Percentiles rank a stretch among this genome's conserved stretches.
phyloP scores from a whole-genome alignment of 441 rosid genomes.

The Hypseocharis bilobata region DNA sequence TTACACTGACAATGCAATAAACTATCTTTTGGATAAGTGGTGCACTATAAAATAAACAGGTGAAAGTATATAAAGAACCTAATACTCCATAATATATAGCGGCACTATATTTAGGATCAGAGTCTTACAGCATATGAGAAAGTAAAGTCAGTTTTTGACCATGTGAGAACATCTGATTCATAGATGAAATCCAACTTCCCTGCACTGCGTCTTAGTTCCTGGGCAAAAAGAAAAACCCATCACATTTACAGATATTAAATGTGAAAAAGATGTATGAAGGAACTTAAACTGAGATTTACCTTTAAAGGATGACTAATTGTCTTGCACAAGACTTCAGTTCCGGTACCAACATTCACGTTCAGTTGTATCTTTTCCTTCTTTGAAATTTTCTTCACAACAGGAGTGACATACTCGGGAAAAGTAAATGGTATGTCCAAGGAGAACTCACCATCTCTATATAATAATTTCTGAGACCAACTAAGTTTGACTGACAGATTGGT shows the following conservation, averaged over 20 bases:
- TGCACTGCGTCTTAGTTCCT: constrained; percentile 54
- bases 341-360: constrained; percentile 60
- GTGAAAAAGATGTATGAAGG: constrained; percentile 9
- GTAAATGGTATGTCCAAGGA: constrained; percentile 57
- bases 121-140: constrained; percentile 65
- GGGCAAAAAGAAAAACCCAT: constrained; percentile 10
- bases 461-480: constrained; percentile 71
- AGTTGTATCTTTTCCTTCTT: constrained; percentile 67
- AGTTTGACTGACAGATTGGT: constrained; percentile 56
- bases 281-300: constrained; percentile 27
- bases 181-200: constrained; percentile 57
- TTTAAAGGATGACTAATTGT: constrained; percentile 72
- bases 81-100: not conserved
- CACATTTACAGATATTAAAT: constrained; percentile 8
- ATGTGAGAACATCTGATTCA: constrained; percentile 74
- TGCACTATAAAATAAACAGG: not conserved
- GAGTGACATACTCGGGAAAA: constrained; percentile 79
- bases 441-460: constrained; percentile 44
- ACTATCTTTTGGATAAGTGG: constrained; percentile 11
- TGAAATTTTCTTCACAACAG: constrained; percentile 57
- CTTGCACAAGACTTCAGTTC: constrained; percentile 58
- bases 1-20: constrained; percentile 12
- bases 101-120: constrained; percentile 6
- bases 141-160: constrained; percentile 64
- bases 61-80: not conserved